Conservation (phyloP, 148 eudicot genomes). For the Persicaria tinctoria region DNA sequence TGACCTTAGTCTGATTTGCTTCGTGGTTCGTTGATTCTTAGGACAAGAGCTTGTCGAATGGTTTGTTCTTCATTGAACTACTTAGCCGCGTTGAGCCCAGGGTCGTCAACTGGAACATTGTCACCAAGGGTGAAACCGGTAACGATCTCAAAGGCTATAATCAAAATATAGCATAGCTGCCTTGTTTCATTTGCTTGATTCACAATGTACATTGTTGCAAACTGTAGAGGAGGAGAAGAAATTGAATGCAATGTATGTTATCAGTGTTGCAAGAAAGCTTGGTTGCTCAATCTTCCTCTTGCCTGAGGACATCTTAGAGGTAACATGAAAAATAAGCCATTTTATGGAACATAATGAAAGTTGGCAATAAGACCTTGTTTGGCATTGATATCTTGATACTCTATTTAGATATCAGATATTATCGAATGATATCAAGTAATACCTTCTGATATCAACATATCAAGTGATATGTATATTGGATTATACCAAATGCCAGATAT, state of each 20-base stretch:
- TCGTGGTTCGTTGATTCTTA: constrained; percentile 19
- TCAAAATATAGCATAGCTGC: neutral
- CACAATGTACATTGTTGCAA: neutral
- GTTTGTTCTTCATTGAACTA: constrained; percentile 85
- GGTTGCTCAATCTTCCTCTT: constrained; percentile 87
- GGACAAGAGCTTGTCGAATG: constrained; percentile 82
- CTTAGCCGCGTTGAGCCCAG: constrained; percentile 88
- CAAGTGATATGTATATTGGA: too few relatives aligned
- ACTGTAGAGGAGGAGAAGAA: constrained; percentile 77
- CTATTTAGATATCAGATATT: too few relatives aligned
- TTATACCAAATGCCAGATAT: too few relatives aligned
- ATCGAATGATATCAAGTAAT: too few relatives aligned
- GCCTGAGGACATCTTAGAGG: constrained; percentile 98
- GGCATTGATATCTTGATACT: neutral
- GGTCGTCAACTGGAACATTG: constrained; percentile 95
- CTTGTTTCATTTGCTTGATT: neutral
- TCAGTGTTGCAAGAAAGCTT: constrained; percentile 93
- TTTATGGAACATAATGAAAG: neutral
- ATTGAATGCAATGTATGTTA: constrained; percentile 90
- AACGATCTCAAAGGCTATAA: constrained; percentile 11
- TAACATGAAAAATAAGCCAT: neutral
- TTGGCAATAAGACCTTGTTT: neutral
- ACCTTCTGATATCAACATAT: too few relatives aligned
- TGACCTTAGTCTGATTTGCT: neutral
- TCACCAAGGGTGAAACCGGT: constrained; percentile 89